A percentile compares a stretch with the other conserved stretches of the same genome.
Conservation (phyloP, 2,329 filamentous ascomycete genomes). For the Xylaria sp. region DNA sequence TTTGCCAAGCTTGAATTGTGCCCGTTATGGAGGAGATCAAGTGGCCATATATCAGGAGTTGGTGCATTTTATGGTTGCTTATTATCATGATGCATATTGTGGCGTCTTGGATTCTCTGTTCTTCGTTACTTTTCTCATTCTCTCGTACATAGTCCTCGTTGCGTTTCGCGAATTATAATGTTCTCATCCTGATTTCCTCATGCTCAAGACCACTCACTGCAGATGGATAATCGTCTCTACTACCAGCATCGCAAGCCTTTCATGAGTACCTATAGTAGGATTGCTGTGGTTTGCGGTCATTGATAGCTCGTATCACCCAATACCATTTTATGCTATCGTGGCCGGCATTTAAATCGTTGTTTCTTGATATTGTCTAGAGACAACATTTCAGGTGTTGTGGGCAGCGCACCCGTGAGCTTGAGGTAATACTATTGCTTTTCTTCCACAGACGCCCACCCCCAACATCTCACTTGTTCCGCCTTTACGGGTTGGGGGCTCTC, state of each 20-base stretch:
- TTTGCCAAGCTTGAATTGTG: constrained; percentile 5
- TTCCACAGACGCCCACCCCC: too few species aligned
- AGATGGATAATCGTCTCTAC: background rate
- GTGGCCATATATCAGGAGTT: constrained; percentile 25
- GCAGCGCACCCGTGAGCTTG: too few species aligned
- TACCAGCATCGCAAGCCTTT: background rate
- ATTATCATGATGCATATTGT: constrained; percentile 36
- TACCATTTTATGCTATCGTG: too few species aligned
- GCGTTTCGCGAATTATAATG: constrained; percentile 17
- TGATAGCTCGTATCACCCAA: too few species aligned
- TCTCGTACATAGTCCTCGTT: constrained; percentile 33
- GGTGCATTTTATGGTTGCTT: constrained; percentile 18
- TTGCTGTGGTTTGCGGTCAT: too few species aligned
- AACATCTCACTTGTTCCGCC: too few species aligned
- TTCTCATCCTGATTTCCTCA: background rate
- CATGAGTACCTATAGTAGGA: background rate
- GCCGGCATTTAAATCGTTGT: too few species aligned
- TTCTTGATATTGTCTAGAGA: too few species aligned
- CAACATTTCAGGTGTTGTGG: too few species aligned
- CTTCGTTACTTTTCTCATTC: constrained; percentile 14
- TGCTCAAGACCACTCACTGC: background rate
- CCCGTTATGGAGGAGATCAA: background rate
- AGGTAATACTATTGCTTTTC: too few species aligned
- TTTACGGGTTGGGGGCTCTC: background rate
- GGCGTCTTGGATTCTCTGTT: constrained; percentile 36